A percentile compares a stretch with the other conserved stretches of the same genome.
Evolutionary conservation across 179 eudicot species (phyloP).

Genomic region (Beta corolliflora): DNA sequence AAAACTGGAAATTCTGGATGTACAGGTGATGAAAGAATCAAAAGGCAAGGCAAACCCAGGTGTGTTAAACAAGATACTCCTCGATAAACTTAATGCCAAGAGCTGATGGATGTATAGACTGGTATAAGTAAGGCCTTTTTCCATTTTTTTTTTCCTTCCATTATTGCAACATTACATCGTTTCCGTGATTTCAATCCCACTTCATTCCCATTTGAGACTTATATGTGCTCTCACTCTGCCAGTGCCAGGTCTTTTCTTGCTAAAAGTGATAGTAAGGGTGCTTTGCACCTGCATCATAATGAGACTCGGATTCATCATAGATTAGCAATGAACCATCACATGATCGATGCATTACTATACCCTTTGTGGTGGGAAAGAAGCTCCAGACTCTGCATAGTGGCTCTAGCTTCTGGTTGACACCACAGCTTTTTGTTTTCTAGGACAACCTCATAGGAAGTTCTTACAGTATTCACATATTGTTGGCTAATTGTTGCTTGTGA

Average conservation of each 20-base stretch:
- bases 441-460: neutral
- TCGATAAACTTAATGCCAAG: slow-evolving; percentile 67
- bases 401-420: neutral
- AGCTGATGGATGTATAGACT: slow-evolving; percentile 33
- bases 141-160: neutral
- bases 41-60: slow-evolving; percentile 96
- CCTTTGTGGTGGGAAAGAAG: neutral
- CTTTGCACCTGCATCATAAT: neutral
- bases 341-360: neutral
- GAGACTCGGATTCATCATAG: neutral
- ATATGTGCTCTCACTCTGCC: neutral
- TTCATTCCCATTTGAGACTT: neutral
- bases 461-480: neutral
- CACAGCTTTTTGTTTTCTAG: neutral
- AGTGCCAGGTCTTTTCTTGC: neutral
- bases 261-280: neutral
- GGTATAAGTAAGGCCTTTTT: slow-evolving; percentile 11
- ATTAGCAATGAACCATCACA: neutral
- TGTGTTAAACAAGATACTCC: slow-evolving; percentile 78
- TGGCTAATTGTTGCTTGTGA: neutral
- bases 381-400: neutral
- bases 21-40: slow-evolving; percentile 88
- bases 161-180: neutral
- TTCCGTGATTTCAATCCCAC: neutral
- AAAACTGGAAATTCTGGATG: neutral